Base-by-base conservation (phyloP, 2,329 filamentous ascomycete species). In the Ceratocystis harringtonii region DNA sequence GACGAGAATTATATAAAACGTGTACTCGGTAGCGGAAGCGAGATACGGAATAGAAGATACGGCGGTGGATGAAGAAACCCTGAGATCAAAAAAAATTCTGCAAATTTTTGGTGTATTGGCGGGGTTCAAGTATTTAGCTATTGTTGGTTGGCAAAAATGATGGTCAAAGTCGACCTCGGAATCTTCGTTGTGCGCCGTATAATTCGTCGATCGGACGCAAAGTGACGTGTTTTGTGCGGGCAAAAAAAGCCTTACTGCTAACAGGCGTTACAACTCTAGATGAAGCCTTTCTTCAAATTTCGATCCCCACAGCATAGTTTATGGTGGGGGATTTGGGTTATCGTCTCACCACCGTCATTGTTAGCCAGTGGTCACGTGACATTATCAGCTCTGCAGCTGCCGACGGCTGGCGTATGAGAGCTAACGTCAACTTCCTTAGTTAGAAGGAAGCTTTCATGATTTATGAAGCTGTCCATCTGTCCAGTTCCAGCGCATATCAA, bases 381-480 rank as follows among this genome's bases (percentile, higher is more conserved):
- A 0, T 0, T 17, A 1, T 30, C n/a, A 0, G 1, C 1, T 6
- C 22, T 19, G 1, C 66, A 64, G 66, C 22, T 64, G 64, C 0
- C 8, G 10, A 0, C 66, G 66, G 66, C 61, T 68, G 66, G 0
- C 0, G 3, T 2, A 0, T n/a, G 5, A 19, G 22, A 65, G 48
- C 44, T 63, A 65, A n/a, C 60, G 66, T 65, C 66, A 67, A 60
- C 66, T 58, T 22, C 28, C 65, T 28, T 44, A 50, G 55, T 52
- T 66, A 45, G 61, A 55, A 50, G 64, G 36, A 43, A 66, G 45
- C 58, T 63, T 61, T 64, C 62, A 36, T 65, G 66, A 65, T 63
- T 67, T 52, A 43, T 28, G 52, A 67, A 67, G 66, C 66, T 67
- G 66, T 67, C 63, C 66, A 67, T 63, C 60, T 67, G 66, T 65